Evolutionary conservation across 2,329 filamentous ascomycete genomes (phyloP), one percentile per base, ranked within the genome.

Genomic region (Fusarium metavorans): DNA sequence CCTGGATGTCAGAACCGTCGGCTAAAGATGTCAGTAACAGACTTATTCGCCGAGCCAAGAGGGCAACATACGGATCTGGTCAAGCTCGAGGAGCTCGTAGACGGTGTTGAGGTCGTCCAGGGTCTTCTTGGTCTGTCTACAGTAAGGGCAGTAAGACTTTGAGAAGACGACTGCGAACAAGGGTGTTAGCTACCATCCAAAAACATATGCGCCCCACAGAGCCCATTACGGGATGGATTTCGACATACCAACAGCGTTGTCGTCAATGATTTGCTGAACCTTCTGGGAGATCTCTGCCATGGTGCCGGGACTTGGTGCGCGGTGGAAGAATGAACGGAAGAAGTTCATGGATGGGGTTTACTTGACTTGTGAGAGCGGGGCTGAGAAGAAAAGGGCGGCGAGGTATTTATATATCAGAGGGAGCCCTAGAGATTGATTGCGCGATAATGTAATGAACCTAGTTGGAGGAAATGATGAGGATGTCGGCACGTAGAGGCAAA

Each of bases 91-190:
- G 66, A 89, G 82, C 80, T 89, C 91, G 84, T 90, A 95, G 78
- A 95, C 93, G 71, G 94, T 94, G 75, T 92, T 91, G 68, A 91
- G 78, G 67, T 91, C 87, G 80, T 88, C 90, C 78, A 99, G 87
- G 60, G 94, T 88, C 67, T 88, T 81, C 91, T 98, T 98, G 78
- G 93, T 91, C 70, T 92, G 88, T 68, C 86, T 88, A 89, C 96
- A 98, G 90, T 97, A 97, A 14, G 95, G 95, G 90, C 97, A 99
- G 87, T 95, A 98, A 18, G 93, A 94, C 88, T 99, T 99, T 85
- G 93, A 95, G 90, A 99, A 99, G 83, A 99, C 94, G 80, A 97
- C 94, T 94, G 60, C 54, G 39, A 43, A 48, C 35, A 50, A 63
- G 58, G 13, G 34, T 41, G 39, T 64, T 32, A 68, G 66, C 54